A percentile compares a stretch with the other conserved stretches of the same genome.
These are phyloP conservation scores for Gastrodia elata DNA, from an alignment of 106 monocot genomes.

Conservation along the genomic window DNA sequence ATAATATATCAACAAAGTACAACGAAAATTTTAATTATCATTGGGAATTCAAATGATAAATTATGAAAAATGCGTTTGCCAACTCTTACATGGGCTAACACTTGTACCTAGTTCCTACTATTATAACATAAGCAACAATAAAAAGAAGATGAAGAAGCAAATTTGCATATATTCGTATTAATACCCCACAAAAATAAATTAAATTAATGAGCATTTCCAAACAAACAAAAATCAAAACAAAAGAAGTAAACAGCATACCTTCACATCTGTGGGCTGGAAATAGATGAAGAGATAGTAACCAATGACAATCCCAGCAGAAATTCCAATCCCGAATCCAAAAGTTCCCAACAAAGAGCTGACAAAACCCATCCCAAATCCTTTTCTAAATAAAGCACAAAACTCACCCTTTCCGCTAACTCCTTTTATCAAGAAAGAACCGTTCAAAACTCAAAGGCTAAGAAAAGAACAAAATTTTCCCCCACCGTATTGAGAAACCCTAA, in stretches of 20 bases:
- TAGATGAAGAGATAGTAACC: slow-evolving; percentile 79
- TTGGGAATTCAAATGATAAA: not conserved
- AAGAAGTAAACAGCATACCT: slow-evolving; percentile 21
- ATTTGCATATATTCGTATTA: not conserved
- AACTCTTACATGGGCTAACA: not conserved
- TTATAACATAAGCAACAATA: not conserved
- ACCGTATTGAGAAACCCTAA: not conserved
- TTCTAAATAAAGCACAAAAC: not conserved
- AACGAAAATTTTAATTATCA: not conserved
- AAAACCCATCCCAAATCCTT: slow-evolving; percentile 36
- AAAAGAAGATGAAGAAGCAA: too few species aligned
- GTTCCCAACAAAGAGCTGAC: slow-evolving; percentile 46
- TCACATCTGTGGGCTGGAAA: slow-evolving; percentile 60
- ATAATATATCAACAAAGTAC: not conserved
- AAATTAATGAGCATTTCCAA: slow-evolving; percentile 1
- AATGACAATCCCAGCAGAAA: slow-evolving; percentile 52
- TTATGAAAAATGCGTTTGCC: not conserved
- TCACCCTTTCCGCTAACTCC: not conserved
- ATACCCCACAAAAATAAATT: not conserved
- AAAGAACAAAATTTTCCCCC: slow-evolving; percentile 10
- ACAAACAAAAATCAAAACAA: not conserved
- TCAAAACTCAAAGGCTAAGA: slow-evolving; percentile 1
- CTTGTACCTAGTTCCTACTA: not conserved
- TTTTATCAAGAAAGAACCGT: slow-evolving; percentile 1
- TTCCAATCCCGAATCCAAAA: slow-evolving; percentile 59